Evolutionary conservation across 495 filamentous ascomycete species (phyloP), one percentile per base, ranked within the genome.

Genomic region (Friedmanniomyces endolithicus): DNA sequence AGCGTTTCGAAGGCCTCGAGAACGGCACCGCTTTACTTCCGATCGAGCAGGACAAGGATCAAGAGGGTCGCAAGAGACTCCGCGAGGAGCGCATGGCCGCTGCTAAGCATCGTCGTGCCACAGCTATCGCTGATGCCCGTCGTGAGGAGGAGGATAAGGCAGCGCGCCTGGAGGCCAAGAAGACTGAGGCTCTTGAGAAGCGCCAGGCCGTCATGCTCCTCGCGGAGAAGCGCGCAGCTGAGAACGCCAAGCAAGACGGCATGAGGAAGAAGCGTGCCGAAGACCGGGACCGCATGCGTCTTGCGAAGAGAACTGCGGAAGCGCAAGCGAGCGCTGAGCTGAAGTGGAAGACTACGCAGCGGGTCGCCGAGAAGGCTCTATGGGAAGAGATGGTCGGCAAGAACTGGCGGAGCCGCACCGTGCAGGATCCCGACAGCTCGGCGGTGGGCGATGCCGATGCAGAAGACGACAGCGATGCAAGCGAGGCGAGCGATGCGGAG

Each of bases 91-190:
- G 53, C 45, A 56, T 55, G 16, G 55, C 59, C 6, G 50, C 56
- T 16, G 47, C 49, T 17, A 61, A 58, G 50, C 43, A 6, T 16
- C 48, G 22, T 14, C 58, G 54, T 44, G 54, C 37, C 34, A 23
- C 43, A 2, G 19, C 33, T 9, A 45, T 43, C 9, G 46, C 45
- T 1, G 44, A 50, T 24, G 51, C 44, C 33, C 58, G 62, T 6
- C 40, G 24, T 39, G 34, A 22, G 6, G 58, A 57, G 20, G 37
- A 50, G 25, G 48, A 56, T 46, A 53, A 50, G 50, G 11, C 44
- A 25, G 22, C 24, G 14, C 12, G 47, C 6, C 7, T 49, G 1
- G 79, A 80, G 43, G 80, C 87, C 39, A 92, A 89, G 66, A 94
- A 88, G 71, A 78, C 37, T 2, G 46, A 57, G 24, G 47, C 27